Percentiles rank a stretch among this genome's conserved stretches.
Conservation (phyloP, 176 grass and related monocot species). For the Musa beccarii region DNA sequence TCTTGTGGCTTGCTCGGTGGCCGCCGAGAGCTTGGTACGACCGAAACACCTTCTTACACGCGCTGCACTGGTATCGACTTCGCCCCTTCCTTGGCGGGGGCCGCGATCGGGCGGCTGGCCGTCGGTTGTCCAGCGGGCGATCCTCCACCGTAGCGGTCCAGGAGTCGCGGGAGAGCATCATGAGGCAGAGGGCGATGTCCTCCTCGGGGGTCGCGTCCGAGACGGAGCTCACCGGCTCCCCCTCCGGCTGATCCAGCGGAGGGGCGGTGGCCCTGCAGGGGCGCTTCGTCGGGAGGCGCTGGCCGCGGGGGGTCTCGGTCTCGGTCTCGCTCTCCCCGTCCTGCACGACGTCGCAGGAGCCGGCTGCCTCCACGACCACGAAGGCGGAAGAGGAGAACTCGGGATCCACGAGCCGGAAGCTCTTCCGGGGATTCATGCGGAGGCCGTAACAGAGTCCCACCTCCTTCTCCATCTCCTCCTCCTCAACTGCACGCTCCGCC, state of each 20-base stretch:
- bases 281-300: slow-evolving; percentile 35
- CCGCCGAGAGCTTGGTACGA: slow-evolving; percentile 17
- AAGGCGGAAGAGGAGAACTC: background rate
- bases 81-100: background rate
- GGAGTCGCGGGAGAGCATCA: slow-evolving; percentile 64
- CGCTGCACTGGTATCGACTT: background rate
- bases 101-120: background rate
- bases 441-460: background rate
- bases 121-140: background rate
- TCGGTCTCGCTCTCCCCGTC: slow-evolving; percentile 83
- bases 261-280: slow-evolving; percentile 8
- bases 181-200: slow-evolving; percentile 51
- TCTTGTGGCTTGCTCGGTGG: slow-evolving; percentile 21
- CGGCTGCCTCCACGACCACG: background rate
- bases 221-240: slow-evolving; percentile 40
- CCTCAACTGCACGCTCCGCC: background rate
- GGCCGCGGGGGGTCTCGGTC: slow-evolving; percentile 38
- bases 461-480: background rate
- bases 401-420: slow-evolving; percentile 12
- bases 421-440: slow-evolving; percentile 13
- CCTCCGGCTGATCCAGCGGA: slow-evolving; percentile 19
- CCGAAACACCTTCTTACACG: slow-evolving; percentile 15
- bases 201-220: slow-evolving; percentile 60
- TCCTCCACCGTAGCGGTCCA: slow-evolving; percentile 16
- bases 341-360: background rate